Base-by-base conservation (phyloP, 306 rosid genomes). In the Prinsepia uniflora region DNA sequence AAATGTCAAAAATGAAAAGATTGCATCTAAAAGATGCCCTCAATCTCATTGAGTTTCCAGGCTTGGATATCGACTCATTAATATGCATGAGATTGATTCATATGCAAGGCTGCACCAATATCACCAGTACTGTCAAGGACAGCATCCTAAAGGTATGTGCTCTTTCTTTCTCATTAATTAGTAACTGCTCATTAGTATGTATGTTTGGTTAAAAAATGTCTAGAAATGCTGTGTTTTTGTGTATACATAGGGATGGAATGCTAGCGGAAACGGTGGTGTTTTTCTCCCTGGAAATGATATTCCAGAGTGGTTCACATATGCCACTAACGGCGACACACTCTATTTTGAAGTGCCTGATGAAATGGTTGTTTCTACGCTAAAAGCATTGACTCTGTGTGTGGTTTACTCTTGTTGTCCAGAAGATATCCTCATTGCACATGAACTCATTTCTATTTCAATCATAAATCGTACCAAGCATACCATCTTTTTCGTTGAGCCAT, bases 91-190 rank as follows among this genome's bases (percentile, higher is more conserved):
- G 44, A 34, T 22, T 7, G 13, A 36, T 73, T 30, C 76, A 48
- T 6, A 55, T 69, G 68, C 69, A 57, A 46, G 63, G 67, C 41
- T 69, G 72, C 59, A 63, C 49, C 63, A 74, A 46, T 6, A 40
- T 79, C 1, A 8, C 45, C 22, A 18, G 47, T 19, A 8, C 55
- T 36, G 41, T 69, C 19, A 69, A 48, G 19, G 19, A 50, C 49
- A 72, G 40, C 75, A 50, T 80, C 68, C 39, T 67, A 20, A 72
- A 72, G 79, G 79, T 79, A 30, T 30, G 36, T 30, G 36, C 19
- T 44, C 59, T 59, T 45, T 36, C 74, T 67, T 7, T 49, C 69
- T 57, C 45, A 12, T 30, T 30, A 30, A 30, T 30, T 30, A 30
- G 36, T 30, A 30, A 30, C 1, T 30, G 36, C 36, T 30, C 36